Percentiles rank a stretch among this genome's conserved stretches.
Conservation (phyloP, 352 stramenopile genomes). For the Discostella stelligera region DNA sequence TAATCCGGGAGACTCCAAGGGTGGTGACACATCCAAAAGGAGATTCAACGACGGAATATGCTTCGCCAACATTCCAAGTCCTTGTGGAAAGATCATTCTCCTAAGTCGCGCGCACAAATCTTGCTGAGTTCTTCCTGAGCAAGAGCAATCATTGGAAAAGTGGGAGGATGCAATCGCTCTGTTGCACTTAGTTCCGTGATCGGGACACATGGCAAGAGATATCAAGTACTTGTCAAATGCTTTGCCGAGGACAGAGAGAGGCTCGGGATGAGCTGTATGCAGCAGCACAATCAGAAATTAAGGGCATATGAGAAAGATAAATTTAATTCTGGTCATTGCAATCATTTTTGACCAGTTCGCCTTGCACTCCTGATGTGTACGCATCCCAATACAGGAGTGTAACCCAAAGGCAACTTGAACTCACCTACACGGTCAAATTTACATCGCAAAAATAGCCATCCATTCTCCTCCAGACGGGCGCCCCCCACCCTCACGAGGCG, state of each 20-base stretch:
- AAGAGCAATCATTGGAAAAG: not conserved
- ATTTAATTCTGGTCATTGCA: too few species aligned
- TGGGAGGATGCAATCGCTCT: not conserved
- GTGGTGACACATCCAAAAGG: not conserved
- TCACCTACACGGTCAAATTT: slow-evolving; percentile 35
- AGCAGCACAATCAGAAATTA: not conserved
- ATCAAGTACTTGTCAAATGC: slow-evolving; percentile 33
- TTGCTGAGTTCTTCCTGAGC: not conserved
- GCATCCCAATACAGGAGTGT: not conserved
- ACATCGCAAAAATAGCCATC: slow-evolving; percentile 28
- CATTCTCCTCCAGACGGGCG: slow-evolving; percentile 11
- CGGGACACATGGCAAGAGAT: not conserved
- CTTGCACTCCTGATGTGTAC: too few species aligned
- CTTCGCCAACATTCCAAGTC: slow-evolving; percentile 5
- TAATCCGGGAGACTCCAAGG: not conserved
- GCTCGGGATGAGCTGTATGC: slow-evolving; percentile 6
- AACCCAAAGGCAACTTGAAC: not conserved
- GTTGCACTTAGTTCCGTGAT: not conserved
- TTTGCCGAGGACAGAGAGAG: slow-evolving; percentile 16
- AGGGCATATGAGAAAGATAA: not conserved
- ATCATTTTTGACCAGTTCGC: not conserved
- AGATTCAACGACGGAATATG: slow-evolving; percentile 6
- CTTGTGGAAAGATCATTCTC: slow-evolving; percentile 1
- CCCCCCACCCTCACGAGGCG: slow-evolving; percentile 14
- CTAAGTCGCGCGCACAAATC: not conserved